Base-by-base conservation (phyloP, 192 early-diverging fungal species). In the Chytriomyces confervae region DNA sequence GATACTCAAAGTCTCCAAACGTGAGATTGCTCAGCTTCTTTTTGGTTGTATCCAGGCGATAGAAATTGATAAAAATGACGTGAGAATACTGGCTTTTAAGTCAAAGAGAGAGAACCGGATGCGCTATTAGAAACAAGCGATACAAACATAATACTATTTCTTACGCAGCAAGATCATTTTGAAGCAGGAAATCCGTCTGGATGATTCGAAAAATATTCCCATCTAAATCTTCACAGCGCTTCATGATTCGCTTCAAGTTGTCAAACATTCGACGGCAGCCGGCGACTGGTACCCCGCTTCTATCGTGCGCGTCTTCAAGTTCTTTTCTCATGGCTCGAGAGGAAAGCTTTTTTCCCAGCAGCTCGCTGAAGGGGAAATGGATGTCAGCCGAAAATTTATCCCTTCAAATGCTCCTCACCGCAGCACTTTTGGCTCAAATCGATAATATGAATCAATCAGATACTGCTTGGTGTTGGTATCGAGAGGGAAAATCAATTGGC, bases 221-320 rank as follows among this genome's bases (percentile, higher is more conserved):
- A 20, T 89, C 86, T 44, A 78, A 72, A 79, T 91, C 91, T 57
- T 91, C 89, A 0, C 87, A 79, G 44, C 81, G 69, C 67, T 89
- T 91, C 65, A 81, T 87, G 36, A 91, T 86, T 50, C 91, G 72
- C 78, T 87, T 90, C n/a, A 91, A 62, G 71, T 91, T 91, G 47
- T 91, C 91, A 84, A 91, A 90, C 85, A 88, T 86, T 7, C 88
- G 69, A 20, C 84, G 23, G 53, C 88, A 89, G 36, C 86, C 86
- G 4, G 69, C 73, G 7, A 86, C 27, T 2, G 86, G 80, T 13
- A 84, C 66, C 27, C 67, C 44, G 0, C 82, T 82, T 67, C 71
- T 70, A 20, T 49, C 77, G 18, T 69, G 57, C 3, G 83, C 79
- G 29, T 88, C 86, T 16, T 89, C 86, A 47, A 87, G 66, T 29